These are phyloP conservation scores for Fusarium mundagurra DNA, from an alignment of 2,329 filamentous ascomycete species.

Conservation along the genomic window DNA sequence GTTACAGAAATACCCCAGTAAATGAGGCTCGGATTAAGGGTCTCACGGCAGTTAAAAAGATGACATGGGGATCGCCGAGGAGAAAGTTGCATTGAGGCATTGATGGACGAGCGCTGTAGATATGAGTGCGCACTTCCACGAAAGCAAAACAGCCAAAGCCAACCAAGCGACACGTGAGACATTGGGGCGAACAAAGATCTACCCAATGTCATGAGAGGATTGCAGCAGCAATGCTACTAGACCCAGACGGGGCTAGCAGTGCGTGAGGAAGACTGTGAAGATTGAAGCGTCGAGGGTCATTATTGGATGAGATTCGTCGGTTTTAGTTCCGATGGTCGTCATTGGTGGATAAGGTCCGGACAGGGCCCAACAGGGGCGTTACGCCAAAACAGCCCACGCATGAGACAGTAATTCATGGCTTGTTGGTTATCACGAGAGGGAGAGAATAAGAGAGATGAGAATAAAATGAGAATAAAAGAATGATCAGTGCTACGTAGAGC, in stretches of 20 bases:
- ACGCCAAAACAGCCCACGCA: not conserved
- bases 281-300: rapidly evolving
- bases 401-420: too few relatives aligned
- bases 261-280: not conserved
- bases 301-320: not conserved
- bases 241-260: not conserved
- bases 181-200: not conserved
- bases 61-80: not conserved
- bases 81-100: not conserved
- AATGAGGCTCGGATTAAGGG: not conserved
- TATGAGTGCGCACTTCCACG: not conserved
- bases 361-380: too few relatives aligned
- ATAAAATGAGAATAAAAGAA: rapidly evolving
- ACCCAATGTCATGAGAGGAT: not conserved
- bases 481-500: rapidly evolving
- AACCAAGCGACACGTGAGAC: not conserved
- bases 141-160: not conserved
- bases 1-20: rapidly evolving
- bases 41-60: not conserved
- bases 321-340: rapidly evolving
- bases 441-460: too few relatives aligned
- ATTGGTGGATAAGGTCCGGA: not conserved
- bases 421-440: not conserved
- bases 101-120: not conserved
- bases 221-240: not conserved